Conservation (phyloP, 768 basidiomycete genomes). For the Collybia mongolica region DNA sequence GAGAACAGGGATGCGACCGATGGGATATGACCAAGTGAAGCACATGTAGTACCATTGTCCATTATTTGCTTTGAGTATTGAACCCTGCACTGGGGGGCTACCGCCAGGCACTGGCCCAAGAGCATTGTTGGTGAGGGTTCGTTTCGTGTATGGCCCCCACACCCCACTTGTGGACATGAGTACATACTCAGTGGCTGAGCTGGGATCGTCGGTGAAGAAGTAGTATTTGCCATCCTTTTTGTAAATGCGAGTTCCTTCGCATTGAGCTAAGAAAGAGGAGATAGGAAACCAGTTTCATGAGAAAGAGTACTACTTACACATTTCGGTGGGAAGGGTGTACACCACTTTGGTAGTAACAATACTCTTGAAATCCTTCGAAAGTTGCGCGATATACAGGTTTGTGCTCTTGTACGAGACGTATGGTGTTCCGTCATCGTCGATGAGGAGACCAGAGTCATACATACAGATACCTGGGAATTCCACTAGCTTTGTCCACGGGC, state of each 20-base stretch:
- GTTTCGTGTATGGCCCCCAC: conserved; percentile 13
- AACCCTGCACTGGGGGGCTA: conserved; percentile 10
- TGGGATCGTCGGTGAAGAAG: conserved; percentile 11
- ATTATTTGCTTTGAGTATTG: conserved; percentile 10
- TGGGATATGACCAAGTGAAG: conserved; percentile 15
- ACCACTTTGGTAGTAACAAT: conserved; percentile 9
- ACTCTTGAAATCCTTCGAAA: conserved; percentile 10
- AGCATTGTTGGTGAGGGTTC: conserved; percentile 2
- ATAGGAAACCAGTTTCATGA: neutral
- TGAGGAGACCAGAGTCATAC: conserved; percentile 15
- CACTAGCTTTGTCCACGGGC: conserved; percentile 13
- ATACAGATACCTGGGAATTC: conserved; percentile 11
- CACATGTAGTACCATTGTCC: conserved; percentile 14
- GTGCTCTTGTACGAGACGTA: conserved; percentile 15
- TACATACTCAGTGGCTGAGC: neutral
- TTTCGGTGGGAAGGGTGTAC: neutral
- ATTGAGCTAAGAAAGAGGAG: neutral
- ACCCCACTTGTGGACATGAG: conserved; percentile 10
- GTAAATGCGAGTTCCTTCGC: conserved; percentile 15
- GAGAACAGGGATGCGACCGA: conserved; percentile 15
- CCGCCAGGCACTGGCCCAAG: conserved; percentile 4
- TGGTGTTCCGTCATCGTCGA: conserved; percentile 16
- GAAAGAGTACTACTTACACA: too few species aligned
- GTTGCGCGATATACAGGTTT: conserved; percentile 9
- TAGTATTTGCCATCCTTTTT: conserved; percentile 15